Conservation (phyloP, 441 rosid species). For the Adansonia rubrostipa region DNA sequence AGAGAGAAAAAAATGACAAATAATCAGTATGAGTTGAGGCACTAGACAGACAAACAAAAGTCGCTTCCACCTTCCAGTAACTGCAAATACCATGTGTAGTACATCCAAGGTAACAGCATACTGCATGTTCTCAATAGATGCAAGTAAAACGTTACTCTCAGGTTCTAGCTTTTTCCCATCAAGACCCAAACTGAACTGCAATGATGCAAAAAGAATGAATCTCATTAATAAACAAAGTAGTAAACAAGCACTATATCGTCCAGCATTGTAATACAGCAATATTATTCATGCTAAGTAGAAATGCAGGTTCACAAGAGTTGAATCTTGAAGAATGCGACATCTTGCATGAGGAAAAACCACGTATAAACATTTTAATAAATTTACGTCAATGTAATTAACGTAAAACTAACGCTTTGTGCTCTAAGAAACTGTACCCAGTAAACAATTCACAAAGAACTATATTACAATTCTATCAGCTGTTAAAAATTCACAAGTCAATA, state of each 20-base stretch:
- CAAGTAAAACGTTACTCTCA: constrained; percentile 96
- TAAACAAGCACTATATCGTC: background rate
- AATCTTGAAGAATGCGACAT: background rate
- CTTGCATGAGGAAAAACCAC: background rate
- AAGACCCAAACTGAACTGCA: constrained; percentile 69
- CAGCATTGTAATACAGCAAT: background rate
- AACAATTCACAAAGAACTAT: background rate
- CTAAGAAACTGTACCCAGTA: background rate
- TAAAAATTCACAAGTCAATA: background rate
- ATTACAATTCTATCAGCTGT: background rate
- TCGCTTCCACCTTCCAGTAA: background rate
- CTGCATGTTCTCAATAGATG: constrained; percentile 99
- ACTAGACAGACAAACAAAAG: background rate
- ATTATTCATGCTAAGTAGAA: constrained; percentile 16
- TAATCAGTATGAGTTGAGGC: background rate
- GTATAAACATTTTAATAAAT: background rate
- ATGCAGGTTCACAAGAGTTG: constrained; percentile 4
- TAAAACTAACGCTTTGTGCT: background rate
- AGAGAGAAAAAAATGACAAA: constrained; percentile 13
- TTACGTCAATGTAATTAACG: background rate
- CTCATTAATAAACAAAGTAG: background rate
- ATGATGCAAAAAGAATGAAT: constrained; percentile 17
- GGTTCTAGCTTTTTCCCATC: constrained; percentile 96
- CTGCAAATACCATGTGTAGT: constrained; percentile 69
- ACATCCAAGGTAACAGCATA: constrained; percentile 97